Evolutionary conservation across 139 green algal species (phyloP), one percentile per base, ranked within the genome.

Genomic region (Bryopsis sp.): DNA sequence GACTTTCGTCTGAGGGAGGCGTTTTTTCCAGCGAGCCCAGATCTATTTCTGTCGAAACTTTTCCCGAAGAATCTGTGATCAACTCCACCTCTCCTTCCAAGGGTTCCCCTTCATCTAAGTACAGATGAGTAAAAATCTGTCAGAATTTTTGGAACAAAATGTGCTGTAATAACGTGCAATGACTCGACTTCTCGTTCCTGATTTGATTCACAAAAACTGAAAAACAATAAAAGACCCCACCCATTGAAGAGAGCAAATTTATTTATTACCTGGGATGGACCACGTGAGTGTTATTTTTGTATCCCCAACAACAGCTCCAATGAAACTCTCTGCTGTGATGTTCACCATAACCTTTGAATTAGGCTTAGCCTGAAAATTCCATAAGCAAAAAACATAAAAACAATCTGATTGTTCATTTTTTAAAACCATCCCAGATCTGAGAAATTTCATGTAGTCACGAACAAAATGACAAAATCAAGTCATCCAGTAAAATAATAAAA

Each of bases 281-380:
- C 59, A 67, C 6, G 4, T 43, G 7, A 67, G 32, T n/a, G 59
- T 43, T 11, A 67, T 47, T 47, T 15, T n/a, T 39, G 59, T 29
- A 67, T 43, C 31, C 8, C 33, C 7, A 19, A 67, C 29, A 43
- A 29, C 26, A 39, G 59, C 59, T 47, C 59, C 59, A 26, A 43
- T 31, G 31, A 67, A 67, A 29, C 59, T 67, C 7, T 5, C 15
- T 5, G 32, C 59, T 8, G 32, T 47, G 7, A 31, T 24, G 15
- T 43, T 15, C 7, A 67, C 31, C 19, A 47, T 43, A 22, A 67
- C 6, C 15, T 47, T 47, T 43, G 6, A 29, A 43, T 67, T 24
- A 8, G 59, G 59, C 38, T 29, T n/a, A 29, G 59, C 69, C 76
- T 50, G 43, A 11, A 50, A n/a, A n/a, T n/a, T n/a, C n/a, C n/a